Evolutionary conservation across 768 basidiomycete species (phyloP).

Genomic region (Tylopilus felleus): DNA sequence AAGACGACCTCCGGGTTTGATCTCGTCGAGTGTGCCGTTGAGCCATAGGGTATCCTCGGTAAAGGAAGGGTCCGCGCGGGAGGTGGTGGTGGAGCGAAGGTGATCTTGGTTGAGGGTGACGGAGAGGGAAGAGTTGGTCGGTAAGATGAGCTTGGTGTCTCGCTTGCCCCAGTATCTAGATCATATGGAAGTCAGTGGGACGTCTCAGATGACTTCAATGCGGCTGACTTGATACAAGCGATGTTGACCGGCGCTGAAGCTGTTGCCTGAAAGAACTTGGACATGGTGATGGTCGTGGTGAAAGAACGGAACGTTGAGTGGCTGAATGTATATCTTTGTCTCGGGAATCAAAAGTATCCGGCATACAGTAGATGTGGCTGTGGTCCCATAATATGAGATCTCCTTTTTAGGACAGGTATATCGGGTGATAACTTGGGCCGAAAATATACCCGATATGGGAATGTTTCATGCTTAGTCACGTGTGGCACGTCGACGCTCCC

Average conservation of each 20-base stretch:
- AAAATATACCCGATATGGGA: constrained; percentile 11
- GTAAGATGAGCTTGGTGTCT: constrained; percentile 90
- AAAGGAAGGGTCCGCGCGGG: constrained; percentile 76
- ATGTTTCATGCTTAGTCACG: constrained; percentile 13
- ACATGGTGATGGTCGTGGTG: constrained; percentile 39
- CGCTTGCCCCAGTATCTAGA: constrained; percentile 98
- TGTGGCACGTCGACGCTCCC: constrained; percentile 11
- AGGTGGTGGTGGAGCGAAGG: constrained; percentile 89
- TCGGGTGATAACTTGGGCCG: constrained; percentile 14
- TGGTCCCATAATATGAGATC: constrained; percentile 12
- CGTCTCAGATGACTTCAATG: background rate
- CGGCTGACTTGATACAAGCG: constrained; percentile 88
- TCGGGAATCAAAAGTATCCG: constrained; percentile 9
- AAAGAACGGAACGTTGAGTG: constrained; percentile 4
- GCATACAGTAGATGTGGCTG: constrained; percentile 18
- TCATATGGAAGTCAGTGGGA: constrained; percentile 7
- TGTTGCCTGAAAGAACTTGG: constrained; percentile 72
- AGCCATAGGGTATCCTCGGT: constrained; percentile 84
- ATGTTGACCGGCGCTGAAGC: constrained; percentile 95
- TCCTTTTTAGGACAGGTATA: constrained; percentile 6
- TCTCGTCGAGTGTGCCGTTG: constrained; percentile 88
- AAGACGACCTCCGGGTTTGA: constrained; percentile 75
- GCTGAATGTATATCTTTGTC: background rate
- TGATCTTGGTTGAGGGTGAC: constrained; percentile 97
- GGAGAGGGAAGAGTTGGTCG: constrained; percentile 97